Evolutionary conservation across 164 flowering plant species (phyloP).

Genomic region (Santalum album): DNA sequence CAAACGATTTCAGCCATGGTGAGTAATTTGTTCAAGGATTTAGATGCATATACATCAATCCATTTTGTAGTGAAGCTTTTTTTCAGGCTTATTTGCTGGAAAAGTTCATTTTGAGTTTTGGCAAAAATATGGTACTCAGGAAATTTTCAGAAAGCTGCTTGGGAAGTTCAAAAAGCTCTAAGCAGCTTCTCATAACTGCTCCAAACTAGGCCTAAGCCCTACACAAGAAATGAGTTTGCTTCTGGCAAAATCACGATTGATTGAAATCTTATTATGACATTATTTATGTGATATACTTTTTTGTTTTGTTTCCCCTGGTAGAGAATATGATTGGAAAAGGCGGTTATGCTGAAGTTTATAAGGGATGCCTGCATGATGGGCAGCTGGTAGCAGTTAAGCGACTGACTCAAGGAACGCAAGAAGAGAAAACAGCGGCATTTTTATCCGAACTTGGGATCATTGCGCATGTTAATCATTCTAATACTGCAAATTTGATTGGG

Average conservation of each 20-base stretch:
- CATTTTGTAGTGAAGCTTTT: neutral
- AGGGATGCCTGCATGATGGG: conserved; percentile 1
- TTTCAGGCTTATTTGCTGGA: no score
- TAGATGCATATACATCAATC: neutral
- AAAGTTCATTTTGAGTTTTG: no score
- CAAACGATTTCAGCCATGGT: neutral
- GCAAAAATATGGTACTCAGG: no score
- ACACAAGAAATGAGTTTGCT: no score
- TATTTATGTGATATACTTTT: neutral
- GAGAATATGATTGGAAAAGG: conserved; percentile 3
- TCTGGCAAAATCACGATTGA: no score
- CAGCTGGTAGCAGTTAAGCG: neutral
- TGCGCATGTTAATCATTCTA: conserved; percentile 2
- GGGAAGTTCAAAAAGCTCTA: no score
- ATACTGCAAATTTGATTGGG: conserved; percentile 7
- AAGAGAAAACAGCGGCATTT: neutral
- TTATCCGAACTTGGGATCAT: conserved; percentile 2
- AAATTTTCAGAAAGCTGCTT: no score
- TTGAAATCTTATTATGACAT: no score
- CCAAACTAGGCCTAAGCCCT: no score
- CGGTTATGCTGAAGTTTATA: conserved; percentile 7
- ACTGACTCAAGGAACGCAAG: conserved; percentile 3
- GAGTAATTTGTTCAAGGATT: neutral
- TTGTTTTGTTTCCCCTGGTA: neutral
- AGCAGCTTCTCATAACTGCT: no score